Base-by-base conservation (phyloP, 2,329 filamentous ascomycete genomes). In the Spiromastix sp. region DNA sequence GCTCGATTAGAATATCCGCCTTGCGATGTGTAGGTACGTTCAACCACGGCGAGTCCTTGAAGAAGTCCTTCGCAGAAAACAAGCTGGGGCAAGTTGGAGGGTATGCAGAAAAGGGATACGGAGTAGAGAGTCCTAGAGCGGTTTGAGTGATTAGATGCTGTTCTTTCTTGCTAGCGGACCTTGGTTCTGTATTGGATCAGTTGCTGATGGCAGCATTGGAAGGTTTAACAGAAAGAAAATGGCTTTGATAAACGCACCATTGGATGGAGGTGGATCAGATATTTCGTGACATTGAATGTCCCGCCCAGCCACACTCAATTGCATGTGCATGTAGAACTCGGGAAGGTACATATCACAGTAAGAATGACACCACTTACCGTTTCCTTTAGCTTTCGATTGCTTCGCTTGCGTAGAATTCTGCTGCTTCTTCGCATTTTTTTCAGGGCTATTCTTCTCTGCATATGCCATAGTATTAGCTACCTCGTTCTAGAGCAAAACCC, bases 31-130 rank as follows among this genome's bases (percentile, higher is more conserved):
- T 48, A 15, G 86, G 83, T 8, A 89, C 66, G 34, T 79, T 72
- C 36, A 86, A 69, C 89, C 91, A 98, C 1, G 87, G 84, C 52
- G 81, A 81, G 52, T 93, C 87, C 50, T 68, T 63, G 56, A 95
- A 98, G 59, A 87, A 84, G 24, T 72, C 67, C 39, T 66, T 57
- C 36, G 68, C 63, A 25, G 62, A 68, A 41, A 67, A 63, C 15
- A 55, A 55, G 8, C 42, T 46, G 37, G 49, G 44, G 36, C 7
- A 7, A 24, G 21, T n/a, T 7, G 21, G 21, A 24, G 21, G 21
- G 7, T 7, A n/a, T 7, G 21, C 7, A 7, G 21, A n/a, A 24
- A 24, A n/a, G 21, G 21, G 21, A 24, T 24, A 24, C 21, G 21
- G n/a, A 24, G 21, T 7, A n/a, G 21, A 7, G 7, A 24, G n/a